Evolutionary conservation across 768 basidiomycete genomes (phyloP).

Genomic region (Crepidotus variabilis): DNA sequence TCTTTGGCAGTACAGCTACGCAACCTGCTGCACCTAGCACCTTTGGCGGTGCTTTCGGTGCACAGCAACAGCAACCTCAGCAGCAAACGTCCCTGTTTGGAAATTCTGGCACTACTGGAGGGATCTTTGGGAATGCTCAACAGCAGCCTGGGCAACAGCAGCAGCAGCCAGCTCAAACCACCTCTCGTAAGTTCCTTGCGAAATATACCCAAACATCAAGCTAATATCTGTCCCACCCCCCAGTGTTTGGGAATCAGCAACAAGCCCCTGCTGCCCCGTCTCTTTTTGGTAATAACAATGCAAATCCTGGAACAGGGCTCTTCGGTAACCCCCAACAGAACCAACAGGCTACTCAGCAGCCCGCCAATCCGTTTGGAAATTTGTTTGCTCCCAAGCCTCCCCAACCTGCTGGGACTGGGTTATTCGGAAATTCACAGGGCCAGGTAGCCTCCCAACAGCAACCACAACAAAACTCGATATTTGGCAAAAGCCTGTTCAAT

Average conservation of each 20-base stretch:
- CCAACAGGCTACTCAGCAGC: slow-evolving; percentile 31
- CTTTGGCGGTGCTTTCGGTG: slow-evolving; percentile 35
- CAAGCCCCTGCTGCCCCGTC: slow-evolving; percentile 15
- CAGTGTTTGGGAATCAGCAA: slow-evolving; percentile 17
- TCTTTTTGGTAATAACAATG: slow-evolving; percentile 11
- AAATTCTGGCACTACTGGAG: neutral
- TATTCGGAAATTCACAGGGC: slow-evolving; percentile 36
- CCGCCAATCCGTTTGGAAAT: slow-evolving; percentile 28
- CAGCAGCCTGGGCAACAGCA: slow-evolving; percentile 21
- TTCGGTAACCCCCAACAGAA: slow-evolving; percentile 23
- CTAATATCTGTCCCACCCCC: neutral
- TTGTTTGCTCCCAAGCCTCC: slow-evolving; percentile 45
- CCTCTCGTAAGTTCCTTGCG: slow-evolving; percentile 8
- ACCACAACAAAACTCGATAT: slow-evolving; percentile 34
- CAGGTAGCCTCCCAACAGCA: slow-evolving; percentile 34
- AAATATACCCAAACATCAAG: neutral
- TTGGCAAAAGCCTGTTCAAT: slow-evolving; percentile 49
- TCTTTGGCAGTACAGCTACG: slow-evolving; percentile 29
- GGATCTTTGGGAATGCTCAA: slow-evolving; percentile 13
- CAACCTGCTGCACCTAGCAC: slow-evolving; percentile 24
- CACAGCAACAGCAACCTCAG: slow-evolving; percentile 17
- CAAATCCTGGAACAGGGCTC: slow-evolving; percentile 13
- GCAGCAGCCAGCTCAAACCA: slow-evolving; percentile 23
- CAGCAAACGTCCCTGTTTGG: slow-evolving; percentile 20
- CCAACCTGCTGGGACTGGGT: slow-evolving; percentile 25